Conservation (phyloP, 176 grass and related monocot genomes). For the Bromus sterilis region DNA sequence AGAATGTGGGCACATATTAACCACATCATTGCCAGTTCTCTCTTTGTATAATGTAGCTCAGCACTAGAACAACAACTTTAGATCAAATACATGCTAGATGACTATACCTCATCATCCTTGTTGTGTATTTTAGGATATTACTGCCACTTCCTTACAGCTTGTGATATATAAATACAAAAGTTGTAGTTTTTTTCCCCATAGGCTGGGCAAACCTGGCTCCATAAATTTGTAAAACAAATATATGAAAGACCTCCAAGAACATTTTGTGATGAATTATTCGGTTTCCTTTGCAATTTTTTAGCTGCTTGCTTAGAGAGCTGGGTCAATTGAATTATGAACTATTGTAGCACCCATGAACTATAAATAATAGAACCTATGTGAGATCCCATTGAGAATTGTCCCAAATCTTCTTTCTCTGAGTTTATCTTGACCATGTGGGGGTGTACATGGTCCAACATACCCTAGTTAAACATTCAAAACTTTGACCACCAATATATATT, state of each 20-base stretch:
- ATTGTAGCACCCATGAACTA: background rate
- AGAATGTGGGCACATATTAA: slow-evolving; percentile 27
- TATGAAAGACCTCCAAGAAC: background rate
- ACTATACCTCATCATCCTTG: slow-evolving; percentile 14
- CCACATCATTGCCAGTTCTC: background rate
- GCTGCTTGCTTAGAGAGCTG: background rate
- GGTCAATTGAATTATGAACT: background rate
- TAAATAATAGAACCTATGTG: background rate
- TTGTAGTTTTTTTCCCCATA: background rate
- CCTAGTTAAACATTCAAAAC: background rate
- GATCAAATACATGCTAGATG: slow-evolving; percentile 21
- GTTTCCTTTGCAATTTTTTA: background rate
- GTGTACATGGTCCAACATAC: background rate
- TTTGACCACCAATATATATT: background rate
- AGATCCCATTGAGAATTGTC: background rate
- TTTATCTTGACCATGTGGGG: background rate
- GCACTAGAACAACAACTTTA: slow-evolving; percentile 35
- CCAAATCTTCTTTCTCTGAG: background rate
- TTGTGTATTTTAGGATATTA: background rate
- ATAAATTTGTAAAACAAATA: background rate
- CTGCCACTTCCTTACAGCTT: background rate
- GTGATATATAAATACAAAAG: background rate
- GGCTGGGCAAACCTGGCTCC: background rate
- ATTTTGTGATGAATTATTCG: background rate
- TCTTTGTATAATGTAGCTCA: slow-evolving; percentile 28